Evolutionary conservation across 768 basidiomycete species (phyloP).

Genomic region (Xanthoconium stramineum): DNA sequence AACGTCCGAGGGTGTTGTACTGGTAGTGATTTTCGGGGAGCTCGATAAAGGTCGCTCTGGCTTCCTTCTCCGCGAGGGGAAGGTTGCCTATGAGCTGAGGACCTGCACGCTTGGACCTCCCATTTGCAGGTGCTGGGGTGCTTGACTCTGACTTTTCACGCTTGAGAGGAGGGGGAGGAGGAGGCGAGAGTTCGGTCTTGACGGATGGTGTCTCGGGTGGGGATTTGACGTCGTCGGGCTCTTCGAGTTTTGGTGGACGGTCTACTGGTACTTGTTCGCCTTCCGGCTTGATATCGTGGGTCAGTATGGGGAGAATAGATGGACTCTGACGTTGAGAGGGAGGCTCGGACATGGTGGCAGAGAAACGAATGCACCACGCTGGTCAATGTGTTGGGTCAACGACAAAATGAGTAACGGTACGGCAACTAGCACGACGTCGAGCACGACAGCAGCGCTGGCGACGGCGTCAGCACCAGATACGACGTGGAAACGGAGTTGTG

Average conservation of each 20-base stretch:
- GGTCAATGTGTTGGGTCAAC: conserved; percentile 18
- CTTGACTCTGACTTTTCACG: conserved; percentile 34
- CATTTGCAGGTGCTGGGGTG: conserved; percentile 35
- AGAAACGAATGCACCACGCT: conserved; percentile 12
- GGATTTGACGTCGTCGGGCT: conserved; percentile 22
- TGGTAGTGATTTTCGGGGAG: conserved; percentile 83
- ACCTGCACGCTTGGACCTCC: conserved; percentile 34
- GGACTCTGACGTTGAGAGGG: conserved; percentile 29
- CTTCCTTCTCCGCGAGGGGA: conserved; percentile 71
- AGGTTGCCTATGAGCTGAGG: conserved; percentile 80
- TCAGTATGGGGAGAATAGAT: conserved; percentile 12
- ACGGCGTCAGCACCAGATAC: conserved; percentile 15
- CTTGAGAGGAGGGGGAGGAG: conserved; percentile 26
- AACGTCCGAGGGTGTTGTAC: conserved; percentile 80
- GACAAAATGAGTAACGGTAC: conserved; percentile 24
- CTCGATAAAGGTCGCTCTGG: conserved; percentile 68
- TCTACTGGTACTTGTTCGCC: conserved; percentile 7
- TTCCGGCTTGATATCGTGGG: conserved; percentile 13
- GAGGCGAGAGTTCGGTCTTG: conserved; percentile 29
- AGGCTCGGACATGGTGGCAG: conserved; percentile 30
- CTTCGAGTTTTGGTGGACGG: conserved; percentile 16
- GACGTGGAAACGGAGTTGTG: neutral
- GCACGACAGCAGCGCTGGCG: conserved; percentile 11
- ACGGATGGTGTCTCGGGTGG: conserved; percentile 29
- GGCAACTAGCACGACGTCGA: conserved; percentile 19